Evolutionary conservation across 2,329 filamentous ascomycete species (phyloP).

Genomic region (Emmonsia crescens): DNA sequence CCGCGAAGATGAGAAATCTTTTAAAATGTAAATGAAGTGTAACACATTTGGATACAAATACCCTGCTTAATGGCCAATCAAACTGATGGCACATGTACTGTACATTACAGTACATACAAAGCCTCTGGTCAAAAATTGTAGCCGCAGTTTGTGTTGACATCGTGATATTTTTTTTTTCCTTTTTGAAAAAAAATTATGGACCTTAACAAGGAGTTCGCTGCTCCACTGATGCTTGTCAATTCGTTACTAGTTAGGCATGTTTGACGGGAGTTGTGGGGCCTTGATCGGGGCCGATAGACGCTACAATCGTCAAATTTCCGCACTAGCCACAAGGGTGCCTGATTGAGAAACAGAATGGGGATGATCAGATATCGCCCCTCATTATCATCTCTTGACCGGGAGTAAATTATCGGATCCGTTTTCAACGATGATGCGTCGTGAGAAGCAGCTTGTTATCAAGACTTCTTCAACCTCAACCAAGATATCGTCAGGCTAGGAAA

Average conservation of each 20-base stretch:
- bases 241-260: no score
- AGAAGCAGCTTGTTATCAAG: neutral
- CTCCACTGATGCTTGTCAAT: no score
- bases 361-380: neutral
- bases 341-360: neutral
- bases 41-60: no score
- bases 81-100: no score
- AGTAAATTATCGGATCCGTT: neutral
- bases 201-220: no score
- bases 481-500: neutral
- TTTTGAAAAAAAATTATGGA: no score
- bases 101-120: no score
- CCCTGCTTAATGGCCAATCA: no score
- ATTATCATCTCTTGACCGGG: neutral
- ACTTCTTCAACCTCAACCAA: neutral
- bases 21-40: neutral
- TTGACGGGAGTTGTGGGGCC: neutral
- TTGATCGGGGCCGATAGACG: neutral
- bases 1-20: no score
- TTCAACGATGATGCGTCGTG: neutral
- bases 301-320: no score
- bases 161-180: neutral
- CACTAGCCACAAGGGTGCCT: no score
- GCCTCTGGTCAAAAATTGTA: neutral
- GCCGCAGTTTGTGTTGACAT: neutral